phyloP scores from a whole-genome alignment of 1,139 yeast genomes.

The Magnusiomyces ingens region DNA sequence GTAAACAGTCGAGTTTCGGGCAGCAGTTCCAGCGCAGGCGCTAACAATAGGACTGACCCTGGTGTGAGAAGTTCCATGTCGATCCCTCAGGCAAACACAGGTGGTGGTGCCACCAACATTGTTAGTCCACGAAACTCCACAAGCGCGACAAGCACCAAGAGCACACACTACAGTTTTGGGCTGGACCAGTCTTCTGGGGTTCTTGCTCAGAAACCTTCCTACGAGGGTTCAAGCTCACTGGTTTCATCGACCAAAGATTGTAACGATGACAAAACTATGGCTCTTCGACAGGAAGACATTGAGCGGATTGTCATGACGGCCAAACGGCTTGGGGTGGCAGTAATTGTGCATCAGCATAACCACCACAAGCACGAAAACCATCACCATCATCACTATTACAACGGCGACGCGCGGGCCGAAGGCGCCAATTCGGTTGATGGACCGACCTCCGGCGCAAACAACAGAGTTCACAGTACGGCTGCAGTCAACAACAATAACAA shows the following conservation, averaged over 20 bases:
- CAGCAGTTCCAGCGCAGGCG: not conserved
- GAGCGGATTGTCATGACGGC: constrained; percentile 46
- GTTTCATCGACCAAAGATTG: not conserved
- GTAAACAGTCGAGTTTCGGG: not conserved
- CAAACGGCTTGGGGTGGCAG: constrained; percentile 48
- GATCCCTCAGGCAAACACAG: too few species aligned
- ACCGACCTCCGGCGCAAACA: not conserved
- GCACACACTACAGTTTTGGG: constrained; percentile 14
- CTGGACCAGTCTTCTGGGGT: constrained; percentile 3
- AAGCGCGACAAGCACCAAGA: constrained; percentile 8
- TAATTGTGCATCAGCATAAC: constrained; percentile 80
- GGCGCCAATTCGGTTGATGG: not conserved
- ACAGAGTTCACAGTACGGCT: not conserved
- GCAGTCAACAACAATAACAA: constrained; percentile 9
- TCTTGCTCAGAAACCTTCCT: not conserved
- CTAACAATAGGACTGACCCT: not conserved
- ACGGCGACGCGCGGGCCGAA: constrained; percentile 5
- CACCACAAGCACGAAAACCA: constrained; percentile 41
- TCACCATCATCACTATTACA: constrained; percentile 13
- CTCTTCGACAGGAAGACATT: constrained; percentile 22
- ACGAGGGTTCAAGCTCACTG: not conserved
- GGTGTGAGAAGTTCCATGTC: too few species aligned
- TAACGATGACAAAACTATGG: not conserved
- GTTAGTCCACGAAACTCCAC: not conserved
- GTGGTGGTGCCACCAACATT: too few species aligned